Evolutionary conservation across 2,329 filamentous ascomycete genomes (phyloP).

Genomic region (Aspergillus sp.): DNA sequence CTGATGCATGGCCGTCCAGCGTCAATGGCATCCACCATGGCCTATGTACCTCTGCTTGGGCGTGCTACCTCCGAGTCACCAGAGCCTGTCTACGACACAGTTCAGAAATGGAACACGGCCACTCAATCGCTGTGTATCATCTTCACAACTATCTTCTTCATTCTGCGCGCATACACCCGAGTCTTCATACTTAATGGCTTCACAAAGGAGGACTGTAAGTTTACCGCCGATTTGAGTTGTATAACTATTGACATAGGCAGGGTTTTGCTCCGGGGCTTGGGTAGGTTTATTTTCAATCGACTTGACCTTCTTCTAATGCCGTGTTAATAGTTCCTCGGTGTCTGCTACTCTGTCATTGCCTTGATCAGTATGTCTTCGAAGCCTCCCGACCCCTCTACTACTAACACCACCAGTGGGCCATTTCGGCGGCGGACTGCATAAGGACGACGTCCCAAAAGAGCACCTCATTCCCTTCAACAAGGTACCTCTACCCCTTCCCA

Average conservation of each 20-base stretch:
- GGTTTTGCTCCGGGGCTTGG: conserved; percentile 19
- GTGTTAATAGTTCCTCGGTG: conserved; percentile 20
- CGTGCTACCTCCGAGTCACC: conserved; percentile 4
- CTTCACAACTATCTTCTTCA: conserved; percentile 24
- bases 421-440: conserved; percentile 38
- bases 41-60: conserved; percentile 4
- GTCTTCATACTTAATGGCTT: conserved; percentile 21
- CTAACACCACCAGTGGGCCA: conserved; percentile 24
- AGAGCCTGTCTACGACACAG: conserved; percentile 14
- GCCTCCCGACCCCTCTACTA: not conserved
- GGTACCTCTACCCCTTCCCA: conserved; percentile 20
- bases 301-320: not conserved
- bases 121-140: conserved; percentile 27
- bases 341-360: conserved; percentile 22
- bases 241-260: conserved; percentile 3
- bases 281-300: conserved; percentile 1
- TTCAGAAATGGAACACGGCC: conserved; percentile 25
- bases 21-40: conserved; percentile 3
- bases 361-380: conserved; percentile 18
- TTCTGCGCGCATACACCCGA: conserved; percentile 23
- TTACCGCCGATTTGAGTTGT: no score
- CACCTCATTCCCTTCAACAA: conserved; percentile 35
- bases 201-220: conserved; percentile 26
- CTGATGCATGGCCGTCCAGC: not conserved
- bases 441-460: conserved; percentile 29